These are phyloP conservation scores for Scedosporium apiospermum DNA, from an alignment of 2,329 filamentous ascomycete genomes.

Conservation along the genomic window DNA sequence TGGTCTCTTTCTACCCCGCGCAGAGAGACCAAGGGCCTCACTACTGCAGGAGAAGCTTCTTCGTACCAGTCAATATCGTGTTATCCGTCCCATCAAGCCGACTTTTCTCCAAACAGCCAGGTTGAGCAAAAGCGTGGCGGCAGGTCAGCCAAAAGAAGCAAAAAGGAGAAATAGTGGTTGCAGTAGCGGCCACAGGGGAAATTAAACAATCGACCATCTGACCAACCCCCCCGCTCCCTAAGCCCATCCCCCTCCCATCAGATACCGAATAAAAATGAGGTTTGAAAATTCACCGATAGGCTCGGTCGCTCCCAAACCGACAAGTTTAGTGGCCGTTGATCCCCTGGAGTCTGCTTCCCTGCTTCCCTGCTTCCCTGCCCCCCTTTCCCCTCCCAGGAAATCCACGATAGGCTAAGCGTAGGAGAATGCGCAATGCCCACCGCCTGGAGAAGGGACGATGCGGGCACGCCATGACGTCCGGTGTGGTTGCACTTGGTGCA, in stretches of 20 bases:
- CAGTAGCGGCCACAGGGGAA: slow-evolving; percentile 1
- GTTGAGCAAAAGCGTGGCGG: background rate
- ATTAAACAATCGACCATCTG: background rate
- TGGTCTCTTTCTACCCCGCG: no score
- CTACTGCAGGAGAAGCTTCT: no score
- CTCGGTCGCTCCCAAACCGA: background rate
- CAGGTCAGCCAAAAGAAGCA: background rate
- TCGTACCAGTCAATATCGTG: background rate
- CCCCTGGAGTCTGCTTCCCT: background rate
- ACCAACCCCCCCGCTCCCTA: background rate
- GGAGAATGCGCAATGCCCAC: no score
- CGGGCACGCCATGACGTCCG: background rate
- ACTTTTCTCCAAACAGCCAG: background rate
- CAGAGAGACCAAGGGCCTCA: no score
- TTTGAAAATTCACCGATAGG: background rate
- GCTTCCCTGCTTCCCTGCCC: background rate
- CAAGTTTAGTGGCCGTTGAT: background rate
- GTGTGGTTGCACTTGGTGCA: background rate
- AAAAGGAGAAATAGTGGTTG: background rate
- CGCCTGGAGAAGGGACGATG: background rate
- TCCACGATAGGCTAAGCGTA: no score
- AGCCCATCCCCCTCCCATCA: no score
- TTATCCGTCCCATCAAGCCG: background rate
- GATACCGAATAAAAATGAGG: background rate
- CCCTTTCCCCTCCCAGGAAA: background rate